These are phyloP conservation scores for Podospora tetraspora DNA, from an alignment of 495 filamentous ascomycete species.

Conservation along the genomic window DNA sequence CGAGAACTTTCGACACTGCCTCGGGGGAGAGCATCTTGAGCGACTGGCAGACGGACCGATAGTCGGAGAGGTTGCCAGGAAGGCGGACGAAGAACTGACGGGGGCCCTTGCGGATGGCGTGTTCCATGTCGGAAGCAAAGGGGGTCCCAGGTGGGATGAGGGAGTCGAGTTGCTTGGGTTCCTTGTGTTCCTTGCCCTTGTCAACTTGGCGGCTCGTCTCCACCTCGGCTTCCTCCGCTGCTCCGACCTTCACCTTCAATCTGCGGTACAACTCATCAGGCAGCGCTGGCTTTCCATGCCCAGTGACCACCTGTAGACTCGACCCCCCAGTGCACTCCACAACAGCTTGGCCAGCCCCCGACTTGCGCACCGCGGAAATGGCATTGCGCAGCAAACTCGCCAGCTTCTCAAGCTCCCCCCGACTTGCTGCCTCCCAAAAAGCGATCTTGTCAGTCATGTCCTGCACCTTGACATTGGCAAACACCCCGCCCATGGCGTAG, in stretches of 20 bases:
- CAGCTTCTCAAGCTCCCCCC: slow-evolving; percentile 30
- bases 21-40: slow-evolving; percentile 20
- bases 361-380: slow-evolving; percentile 25
- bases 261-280: slow-evolving; percentile 3
- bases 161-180: not conserved
- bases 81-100: slow-evolving; percentile 28
- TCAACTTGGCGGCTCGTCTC: not conserved
- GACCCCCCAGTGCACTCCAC: slow-evolving; percentile 6
- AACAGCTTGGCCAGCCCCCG: not conserved
- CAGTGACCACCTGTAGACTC: not conserved
- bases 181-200: not conserved
- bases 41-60: slow-evolving; percentile 21
- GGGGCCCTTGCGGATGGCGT: slow-evolving; percentile 15
- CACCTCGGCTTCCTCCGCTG: not conserved
- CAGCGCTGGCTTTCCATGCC: not conserved
- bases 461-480: slow-evolving; percentile 34
- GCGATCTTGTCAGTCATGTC: slow-evolving; percentile 33
- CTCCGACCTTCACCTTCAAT: not conserved
- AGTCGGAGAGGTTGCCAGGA: slow-evolving; percentile 17
- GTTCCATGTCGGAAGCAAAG: slow-evolving; percentile 8
- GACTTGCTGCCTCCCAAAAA: slow-evolving; percentile 37
- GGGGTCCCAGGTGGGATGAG: slow-evolving; percentile 2
- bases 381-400: slow-evolving; percentile 36
- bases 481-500: slow-evolving; percentile 36
- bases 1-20: slow-evolving; percentile 6